A percentile compares a stretch with the other conserved stretches of the same genome.
These are phyloP conservation scores for Cordyceps cateniannulata DNA, from an alignment of 2,329 filamentous ascomycete genomes.

Conservation along the genomic window DNA sequence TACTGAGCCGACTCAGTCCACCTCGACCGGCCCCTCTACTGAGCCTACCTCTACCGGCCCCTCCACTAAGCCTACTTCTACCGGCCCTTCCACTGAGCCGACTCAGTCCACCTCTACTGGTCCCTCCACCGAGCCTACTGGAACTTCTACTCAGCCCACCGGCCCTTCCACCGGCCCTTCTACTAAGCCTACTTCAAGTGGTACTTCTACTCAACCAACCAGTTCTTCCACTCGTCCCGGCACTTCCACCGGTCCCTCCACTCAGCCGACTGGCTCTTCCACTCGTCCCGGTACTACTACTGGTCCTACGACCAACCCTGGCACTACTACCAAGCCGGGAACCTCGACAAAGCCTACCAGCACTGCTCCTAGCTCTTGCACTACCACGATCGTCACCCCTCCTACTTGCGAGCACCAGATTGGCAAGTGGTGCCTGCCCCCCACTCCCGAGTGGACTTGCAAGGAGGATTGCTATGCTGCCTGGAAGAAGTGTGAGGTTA, in stretches of 20 bases:
- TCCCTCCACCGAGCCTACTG: neutral
- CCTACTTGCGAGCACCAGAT: constrained; percentile 47
- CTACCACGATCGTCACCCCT: constrained; percentile 37
- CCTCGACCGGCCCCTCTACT: constrained; percentile 3
- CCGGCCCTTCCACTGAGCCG: constrained; percentile 14
- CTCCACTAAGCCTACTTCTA: neutral
- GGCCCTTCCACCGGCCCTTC: neutral
- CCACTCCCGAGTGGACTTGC: constrained; percentile 43
- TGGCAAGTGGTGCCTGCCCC: constrained; percentile 47
- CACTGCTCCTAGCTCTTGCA: constrained; percentile 31
- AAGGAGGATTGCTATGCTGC: constrained; percentile 34
- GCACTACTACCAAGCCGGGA: neutral
- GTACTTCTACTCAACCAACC: constrained; percentile 5
- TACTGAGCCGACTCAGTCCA: constrained; percentile 6
- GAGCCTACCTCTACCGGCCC: neutral
- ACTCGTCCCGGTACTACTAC: neutral
- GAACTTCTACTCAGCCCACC: neutral
- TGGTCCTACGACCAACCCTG: constrained; percentile 3
- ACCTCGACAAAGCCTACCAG: constrained; percentile 18
- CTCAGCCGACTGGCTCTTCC: neutral
- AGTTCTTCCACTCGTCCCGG: neutral
- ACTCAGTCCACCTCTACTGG: constrained; percentile 1
- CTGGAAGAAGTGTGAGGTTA: constrained; percentile 38
- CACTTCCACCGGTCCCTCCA: neutral
- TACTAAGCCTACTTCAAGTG: neutral